Evolutionary conservation across 73 alveolate species (phyloP).

Genomic region (Paramecium sexaurelia): DNA sequence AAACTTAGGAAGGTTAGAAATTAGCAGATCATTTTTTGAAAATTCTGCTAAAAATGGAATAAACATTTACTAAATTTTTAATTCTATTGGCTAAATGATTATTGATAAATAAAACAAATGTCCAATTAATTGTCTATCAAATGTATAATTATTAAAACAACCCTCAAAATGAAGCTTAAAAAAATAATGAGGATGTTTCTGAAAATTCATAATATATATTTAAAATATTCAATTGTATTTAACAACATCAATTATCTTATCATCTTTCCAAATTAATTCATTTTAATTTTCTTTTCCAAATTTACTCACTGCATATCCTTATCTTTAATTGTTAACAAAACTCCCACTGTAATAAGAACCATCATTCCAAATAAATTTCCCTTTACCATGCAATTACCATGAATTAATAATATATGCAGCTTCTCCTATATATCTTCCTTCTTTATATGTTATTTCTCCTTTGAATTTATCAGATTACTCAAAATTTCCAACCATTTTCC

Average conservation of each 20-base stretch:
- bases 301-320: background rate
- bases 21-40: constrained; percentile 64
- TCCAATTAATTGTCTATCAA: background rate
- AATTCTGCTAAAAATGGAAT: constrained; percentile 54
- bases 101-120: constrained; percentile 25
- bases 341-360: background rate
- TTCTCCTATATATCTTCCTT: background rate
- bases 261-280: background rate
- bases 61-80: constrained; percentile 42
- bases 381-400: background rate
- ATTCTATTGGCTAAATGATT: constrained; percentile 47
- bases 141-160: constrained; percentile 19
- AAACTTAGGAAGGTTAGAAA: constrained; percentile 53
- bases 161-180: background rate
- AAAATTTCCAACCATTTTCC: background rate
- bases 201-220: background rate
- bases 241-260: background rate
- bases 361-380: background rate
- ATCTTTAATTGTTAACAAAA: background rate
- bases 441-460: background rate
- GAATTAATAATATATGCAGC: background rate
- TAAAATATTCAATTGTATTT: background rate
- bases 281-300: background rate
- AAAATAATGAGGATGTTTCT: background rate
- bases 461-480: background rate